phyloP scores from a whole-genome alignment of 2,329 filamentous ascomycete species.

The Cytospora schulzeri region DNA sequence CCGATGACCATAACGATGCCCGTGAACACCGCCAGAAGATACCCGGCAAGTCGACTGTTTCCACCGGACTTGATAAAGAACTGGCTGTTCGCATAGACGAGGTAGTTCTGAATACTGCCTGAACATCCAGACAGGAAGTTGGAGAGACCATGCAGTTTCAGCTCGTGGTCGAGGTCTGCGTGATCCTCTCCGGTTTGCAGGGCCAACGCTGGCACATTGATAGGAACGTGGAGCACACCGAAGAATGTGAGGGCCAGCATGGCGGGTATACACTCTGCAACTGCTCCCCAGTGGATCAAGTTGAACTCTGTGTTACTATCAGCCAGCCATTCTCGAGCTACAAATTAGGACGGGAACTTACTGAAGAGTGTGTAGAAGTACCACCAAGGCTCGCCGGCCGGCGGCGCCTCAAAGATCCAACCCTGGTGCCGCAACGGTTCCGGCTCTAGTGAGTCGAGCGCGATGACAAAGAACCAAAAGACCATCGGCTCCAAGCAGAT shows the following conservation, averaged over 20 bases:
- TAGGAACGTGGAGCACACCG: conserved; percentile 93
- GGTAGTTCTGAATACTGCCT: conserved; percentile 93
- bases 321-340: conserved; percentile 26
- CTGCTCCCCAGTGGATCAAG: conserved; percentile 78
- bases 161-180: conserved; percentile 84
- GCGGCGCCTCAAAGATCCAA: conserved; percentile 90
- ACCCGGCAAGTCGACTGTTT: conserved; percentile 80
- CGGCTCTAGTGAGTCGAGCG: conserved; percentile 68
- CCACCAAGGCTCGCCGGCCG: conserved; percentile 88
- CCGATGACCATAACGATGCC: conserved; percentile 82
- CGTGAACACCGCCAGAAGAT: conserved; percentile 80
- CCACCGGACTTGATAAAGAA: conserved; percentile 94
- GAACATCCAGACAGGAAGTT: conserved; percentile 85
- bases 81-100: conserved; percentile 97
- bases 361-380: conserved; percentile 96
- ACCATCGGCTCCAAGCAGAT: conserved; percentile 77
- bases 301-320: conserved; percentile 64
- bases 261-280: conserved; percentile 82
- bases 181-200: conserved; percentile 92
- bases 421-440: conserved; percentile 69
- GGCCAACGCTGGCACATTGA: conserved; percentile 93
- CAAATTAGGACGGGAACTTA: conserved; percentile 48
- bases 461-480: conserved; percentile 77
- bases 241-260: conserved; percentile 99
- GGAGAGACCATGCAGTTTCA: conserved; percentile 89